Evolutionary conservation across 331 rosid genomes (phyloP).

Genomic region (Acacia concinna): DNA sequence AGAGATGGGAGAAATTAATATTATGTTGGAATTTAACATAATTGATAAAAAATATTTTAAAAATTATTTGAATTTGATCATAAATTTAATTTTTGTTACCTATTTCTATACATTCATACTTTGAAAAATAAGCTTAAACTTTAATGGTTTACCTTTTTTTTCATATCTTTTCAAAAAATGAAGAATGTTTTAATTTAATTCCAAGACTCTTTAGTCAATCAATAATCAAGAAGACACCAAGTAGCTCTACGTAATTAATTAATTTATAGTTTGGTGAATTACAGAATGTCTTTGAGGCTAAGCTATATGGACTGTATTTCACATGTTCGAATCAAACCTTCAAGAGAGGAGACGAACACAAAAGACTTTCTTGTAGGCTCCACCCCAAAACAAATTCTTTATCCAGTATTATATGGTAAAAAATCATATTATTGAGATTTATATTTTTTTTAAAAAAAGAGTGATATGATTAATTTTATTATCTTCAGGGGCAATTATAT

Average conservation of each 20-base stretch:
- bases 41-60: too few species aligned
- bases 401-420: not conserved
- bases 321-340: slow-evolving; percentile 27
- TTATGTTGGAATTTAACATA: too few species aligned
- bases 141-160: too few species aligned
- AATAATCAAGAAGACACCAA: not conserved
- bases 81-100: too few species aligned
- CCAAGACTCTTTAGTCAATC: not conserved
- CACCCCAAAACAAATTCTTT: slow-evolving; percentile 8
- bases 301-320: slow-evolving; percentile 34
- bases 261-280: slow-evolving; percentile 6
- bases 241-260: not conserved
- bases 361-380: slow-evolving; percentile 23
- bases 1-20: too few species aligned
- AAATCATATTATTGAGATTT: slow-evolving; percentile 12
- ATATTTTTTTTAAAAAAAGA: too few species aligned
- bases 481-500: not conserved
- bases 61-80: too few species aligned
- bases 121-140: too few species aligned
- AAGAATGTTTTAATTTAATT: not conserved
- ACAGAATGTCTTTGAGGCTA: slow-evolving; percentile 51
- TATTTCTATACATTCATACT: too few species aligned
- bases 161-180: not conserved
- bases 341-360: slow-evolving; percentile 14
- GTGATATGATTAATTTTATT: not conserved